These are phyloP conservation scores for Metarhizium guizhouense DNA, from an alignment of 2,329 filamentous ascomycete species.

Conservation along the genomic window DNA sequence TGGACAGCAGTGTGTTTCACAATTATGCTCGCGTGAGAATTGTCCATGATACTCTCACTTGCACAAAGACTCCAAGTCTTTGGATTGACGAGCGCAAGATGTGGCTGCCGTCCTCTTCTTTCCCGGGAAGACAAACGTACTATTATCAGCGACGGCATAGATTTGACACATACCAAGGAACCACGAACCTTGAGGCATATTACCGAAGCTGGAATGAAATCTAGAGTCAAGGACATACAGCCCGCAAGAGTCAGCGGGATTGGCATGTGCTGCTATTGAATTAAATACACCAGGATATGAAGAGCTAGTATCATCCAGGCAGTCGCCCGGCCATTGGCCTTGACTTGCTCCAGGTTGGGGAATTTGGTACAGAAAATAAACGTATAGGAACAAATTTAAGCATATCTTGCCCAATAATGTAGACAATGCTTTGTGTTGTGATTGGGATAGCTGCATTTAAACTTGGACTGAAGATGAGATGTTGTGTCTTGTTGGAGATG, in stretches of 20 bases:
- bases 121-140: not conserved
- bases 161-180: not conserved
- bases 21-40: not conserved
- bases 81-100: not conserved
- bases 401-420: not conserved
- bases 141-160: not conserved
- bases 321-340: not conserved
- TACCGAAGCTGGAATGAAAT: not conserved
- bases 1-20: not conserved
- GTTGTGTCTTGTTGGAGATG: too few relatives aligned
- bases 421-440: not conserved
- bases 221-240: not conserved
- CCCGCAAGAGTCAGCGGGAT: not conserved
- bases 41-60: not conserved
- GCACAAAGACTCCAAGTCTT: not conserved
- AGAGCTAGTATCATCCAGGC: not conserved
- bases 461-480: not conserved
- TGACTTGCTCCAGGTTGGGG: not conserved
- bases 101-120: not conserved
- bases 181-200: not conserved
- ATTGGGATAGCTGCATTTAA: not conserved
- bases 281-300: not conserved
- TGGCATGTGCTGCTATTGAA: not conserved
- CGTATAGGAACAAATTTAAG: not conserved
- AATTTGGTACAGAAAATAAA: slow-evolving; percentile 5